A percentile compares a stretch with the other conserved stretches of the same genome.
phyloP scores from a whole-genome alignment of 352 stramenopile species.

The Pythium guiyangense region DNA sequence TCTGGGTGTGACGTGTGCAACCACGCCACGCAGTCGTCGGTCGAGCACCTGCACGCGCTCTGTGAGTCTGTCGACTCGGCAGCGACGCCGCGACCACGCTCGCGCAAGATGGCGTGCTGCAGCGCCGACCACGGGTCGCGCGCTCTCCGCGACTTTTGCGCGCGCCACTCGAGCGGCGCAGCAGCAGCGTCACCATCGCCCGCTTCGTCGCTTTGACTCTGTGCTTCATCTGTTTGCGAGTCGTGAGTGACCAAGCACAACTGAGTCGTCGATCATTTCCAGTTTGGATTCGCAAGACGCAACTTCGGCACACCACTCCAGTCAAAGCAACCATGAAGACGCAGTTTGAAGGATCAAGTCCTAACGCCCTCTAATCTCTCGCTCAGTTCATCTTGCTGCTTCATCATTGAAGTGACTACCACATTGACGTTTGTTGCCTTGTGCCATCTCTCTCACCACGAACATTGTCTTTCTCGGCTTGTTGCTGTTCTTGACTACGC shows the following conservation, averaged over 20 bases:
- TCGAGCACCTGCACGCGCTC: neutral
- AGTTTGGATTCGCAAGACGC: too few species aligned
- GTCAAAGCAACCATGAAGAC: too few species aligned
- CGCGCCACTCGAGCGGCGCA: constrained; percentile 5
- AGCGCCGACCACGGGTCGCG: constrained; percentile 1
- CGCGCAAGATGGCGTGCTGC: constrained; percentile 9
- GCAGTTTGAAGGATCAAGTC: too few species aligned
- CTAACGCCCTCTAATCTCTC: too few species aligned
- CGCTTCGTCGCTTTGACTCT: neutral
- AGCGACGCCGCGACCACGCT: neutral
- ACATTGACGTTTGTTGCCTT: too few species aligned
- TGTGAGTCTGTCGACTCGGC: neutral
- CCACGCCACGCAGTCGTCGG: neutral
- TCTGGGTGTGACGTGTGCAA: constrained; percentile 4
- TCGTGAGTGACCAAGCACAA: neutral
- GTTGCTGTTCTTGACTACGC: too few species aligned
- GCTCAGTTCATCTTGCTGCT: too few species aligned
- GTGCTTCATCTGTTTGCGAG: neutral
- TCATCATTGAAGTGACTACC: too few species aligned
- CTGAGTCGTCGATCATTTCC: too few species aligned
- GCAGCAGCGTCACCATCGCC: neutral
- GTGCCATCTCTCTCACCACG: too few species aligned
- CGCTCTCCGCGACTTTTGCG: constrained; percentile 9
- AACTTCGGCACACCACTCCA: too few species aligned
- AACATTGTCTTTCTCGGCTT: too few species aligned